Evolutionary conservation across 192 early-diverging fungal genomes (phyloP).

Genomic region (Diversispora epigaea): DNA sequence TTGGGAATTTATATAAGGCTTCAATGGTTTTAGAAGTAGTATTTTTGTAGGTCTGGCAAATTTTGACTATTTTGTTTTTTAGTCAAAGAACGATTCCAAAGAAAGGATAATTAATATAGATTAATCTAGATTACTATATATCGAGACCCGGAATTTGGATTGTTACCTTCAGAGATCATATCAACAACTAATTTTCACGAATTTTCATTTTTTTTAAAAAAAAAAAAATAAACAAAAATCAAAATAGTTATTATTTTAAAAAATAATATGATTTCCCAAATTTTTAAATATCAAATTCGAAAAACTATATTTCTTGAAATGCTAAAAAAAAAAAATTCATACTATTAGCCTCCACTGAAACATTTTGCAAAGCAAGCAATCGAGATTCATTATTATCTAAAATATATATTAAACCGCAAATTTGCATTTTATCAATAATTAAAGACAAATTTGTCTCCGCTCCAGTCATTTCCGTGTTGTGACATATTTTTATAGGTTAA

Average conservation of each 20-base stretch:
- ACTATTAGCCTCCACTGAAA: conserved; percentile 26
- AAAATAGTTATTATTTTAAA: too few species aligned
- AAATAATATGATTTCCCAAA: too few species aligned
- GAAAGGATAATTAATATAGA: not conserved
- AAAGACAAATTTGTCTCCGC: too few species aligned
- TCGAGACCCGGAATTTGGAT: not conserved
- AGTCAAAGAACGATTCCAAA: too few species aligned
- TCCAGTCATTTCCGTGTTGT: too few species aligned
- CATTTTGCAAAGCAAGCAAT: conserved; percentile 25
- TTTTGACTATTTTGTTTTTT: not conserved
- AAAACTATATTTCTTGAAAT: not conserved
- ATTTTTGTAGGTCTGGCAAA: conserved; percentile 30
- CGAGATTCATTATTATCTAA: not conserved
- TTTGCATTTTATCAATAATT: conserved; percentile 2
- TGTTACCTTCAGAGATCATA: conserved; percentile 30
- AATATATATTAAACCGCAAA: conserved; percentile 18
- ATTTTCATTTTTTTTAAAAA: not conserved
- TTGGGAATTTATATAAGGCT: conserved; percentile 22
- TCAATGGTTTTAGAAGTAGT: not conserved
- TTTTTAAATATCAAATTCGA: not conserved
- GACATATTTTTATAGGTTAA: too few species aligned
- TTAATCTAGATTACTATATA: conserved; percentile 28
- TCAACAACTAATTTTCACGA: conserved; percentile 26
- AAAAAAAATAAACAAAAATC: too few species aligned
- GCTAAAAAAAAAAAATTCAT: not conserved